Evolutionary conservation across 257 asterid genomes (phyloP).

Genomic region (Solanum etuberosum): DNA sequence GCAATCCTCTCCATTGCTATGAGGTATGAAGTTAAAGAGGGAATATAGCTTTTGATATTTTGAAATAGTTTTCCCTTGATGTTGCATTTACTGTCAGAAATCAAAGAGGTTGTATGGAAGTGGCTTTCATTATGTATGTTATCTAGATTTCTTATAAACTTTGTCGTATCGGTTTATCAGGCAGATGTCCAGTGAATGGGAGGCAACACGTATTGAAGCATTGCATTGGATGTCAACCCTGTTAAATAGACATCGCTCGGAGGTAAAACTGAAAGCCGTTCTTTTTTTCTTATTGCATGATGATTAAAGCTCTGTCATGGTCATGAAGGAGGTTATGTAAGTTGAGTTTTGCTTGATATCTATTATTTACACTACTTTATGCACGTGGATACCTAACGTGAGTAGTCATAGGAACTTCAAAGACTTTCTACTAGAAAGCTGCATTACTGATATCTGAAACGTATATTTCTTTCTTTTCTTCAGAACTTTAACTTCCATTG

Average conservation of each 20-base stretch:
- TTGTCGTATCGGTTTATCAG: conserved; percentile 26
- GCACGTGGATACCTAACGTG: neutral
- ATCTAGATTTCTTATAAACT: neutral
- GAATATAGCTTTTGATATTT: neutral
- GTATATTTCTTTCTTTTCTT: neutral
- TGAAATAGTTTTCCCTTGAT: neutral
- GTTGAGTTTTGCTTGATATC: neutral
- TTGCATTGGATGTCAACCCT: conserved; percentile 84
- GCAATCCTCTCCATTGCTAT: conserved; percentile 79
- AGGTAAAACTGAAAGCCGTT: conserved; percentile 31
- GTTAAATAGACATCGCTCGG: conserved; percentile 55
- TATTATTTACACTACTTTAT: neutral
- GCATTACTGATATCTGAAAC: neutral
- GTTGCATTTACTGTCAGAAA: neutral
- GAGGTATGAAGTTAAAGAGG: conserved; percentile 36
- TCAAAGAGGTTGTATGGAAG: neutral
- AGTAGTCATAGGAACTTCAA: neutral
- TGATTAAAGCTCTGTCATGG: neutral
- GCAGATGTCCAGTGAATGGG: conserved; percentile 89
- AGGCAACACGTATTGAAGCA: conserved; percentile 98
- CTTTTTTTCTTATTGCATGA: neutral
- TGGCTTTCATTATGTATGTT: neutral
- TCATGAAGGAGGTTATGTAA: neutral
- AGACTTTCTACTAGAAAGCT: neutral
- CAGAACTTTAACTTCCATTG: neutral